Conservation (phyloP, 225 moss, liverwort and hornwort species). For the Thuidium tamariscinum region DNA sequence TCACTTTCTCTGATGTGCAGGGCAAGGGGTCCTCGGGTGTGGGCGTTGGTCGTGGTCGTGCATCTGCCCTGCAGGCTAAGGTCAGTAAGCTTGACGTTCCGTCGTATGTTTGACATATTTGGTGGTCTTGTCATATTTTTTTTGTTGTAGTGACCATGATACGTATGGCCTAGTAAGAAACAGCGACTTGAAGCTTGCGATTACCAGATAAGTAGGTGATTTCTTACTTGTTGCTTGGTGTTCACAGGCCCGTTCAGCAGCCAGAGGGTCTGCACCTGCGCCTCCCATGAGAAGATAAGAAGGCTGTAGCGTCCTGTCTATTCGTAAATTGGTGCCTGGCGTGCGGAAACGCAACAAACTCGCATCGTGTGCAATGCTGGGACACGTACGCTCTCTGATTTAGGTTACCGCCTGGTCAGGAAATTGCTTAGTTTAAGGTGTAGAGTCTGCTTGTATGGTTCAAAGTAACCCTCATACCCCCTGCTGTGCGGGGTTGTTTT, state of each 20-base stretch:
- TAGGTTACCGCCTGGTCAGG: neutral
- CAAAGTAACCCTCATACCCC: neutral
- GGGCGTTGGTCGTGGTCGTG: slow-evolving; percentile 40
- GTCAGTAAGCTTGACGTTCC: neutral
- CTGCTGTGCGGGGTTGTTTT: slow-evolving; percentile 4
- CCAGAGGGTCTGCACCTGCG: slow-evolving; percentile 45
- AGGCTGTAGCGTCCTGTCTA: neutral
- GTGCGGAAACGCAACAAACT: neutral
- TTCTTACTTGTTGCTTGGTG: neutral
- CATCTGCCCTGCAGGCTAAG: slow-evolving; percentile 31
- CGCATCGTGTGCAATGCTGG: neutral
- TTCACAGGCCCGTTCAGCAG: slow-evolving; percentile 55
- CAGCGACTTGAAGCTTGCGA: neutral
- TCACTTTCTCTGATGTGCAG: slow-evolving; percentile 5
- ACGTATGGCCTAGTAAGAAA: neutral
- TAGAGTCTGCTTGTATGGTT: neutral
- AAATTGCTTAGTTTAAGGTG: neutral
- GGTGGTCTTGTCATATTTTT: neutral
- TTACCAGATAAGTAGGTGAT: neutral
- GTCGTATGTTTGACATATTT: neutral
- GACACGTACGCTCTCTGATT: neutral
- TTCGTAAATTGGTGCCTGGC: neutral
- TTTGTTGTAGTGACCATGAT: neutral
- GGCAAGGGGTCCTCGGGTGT: slow-evolving; percentile 52
- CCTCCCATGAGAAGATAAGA: slow-evolving; percentile 48